phyloP scores from a whole-genome alignment of 2,329 filamentous ascomycete genomes.

The Curvularia verruculosa region DNA sequence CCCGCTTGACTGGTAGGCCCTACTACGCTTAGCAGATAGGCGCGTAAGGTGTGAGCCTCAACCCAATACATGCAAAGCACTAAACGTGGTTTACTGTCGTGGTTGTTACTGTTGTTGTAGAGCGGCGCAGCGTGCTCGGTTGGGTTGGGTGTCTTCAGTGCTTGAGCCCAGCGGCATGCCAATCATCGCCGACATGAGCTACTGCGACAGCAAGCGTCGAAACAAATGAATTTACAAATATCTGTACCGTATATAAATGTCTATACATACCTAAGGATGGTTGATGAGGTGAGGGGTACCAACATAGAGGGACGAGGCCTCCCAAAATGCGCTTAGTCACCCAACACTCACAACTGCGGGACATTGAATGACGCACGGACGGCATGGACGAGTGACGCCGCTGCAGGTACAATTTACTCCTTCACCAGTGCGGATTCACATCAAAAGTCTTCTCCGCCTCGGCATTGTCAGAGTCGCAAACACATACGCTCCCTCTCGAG shows the following conservation, averaged over 20 bases:
- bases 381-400: constrained; percentile 27
- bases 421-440: constrained; percentile 10
- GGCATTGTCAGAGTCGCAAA: constrained; percentile 24
- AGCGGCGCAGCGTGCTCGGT: background rate
- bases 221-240: background rate
- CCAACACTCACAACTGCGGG: constrained; percentile 12
- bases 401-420: constrained; percentile 34
- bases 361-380: constrained; percentile 21
- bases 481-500: constrained; percentile 22
- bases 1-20: background rate
- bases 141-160: background rate
- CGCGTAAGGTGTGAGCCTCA: background rate
- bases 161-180: background rate
- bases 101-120: background rate
- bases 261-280: too few relatives aligned
- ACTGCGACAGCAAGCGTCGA: background rate
- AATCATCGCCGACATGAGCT: background rate
- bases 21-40: background rate
- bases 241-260: too few relatives aligned
- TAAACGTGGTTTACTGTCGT: background rate
- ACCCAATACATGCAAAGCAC: background rate
- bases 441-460: constrained; percentile 16
- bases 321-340: constrained; percentile 17
- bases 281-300: background rate
- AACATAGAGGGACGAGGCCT: background rate